Evolutionary conservation across 2,329 filamentous ascomycete genomes (phyloP).

Genomic region (Beauveria sp.): DNA sequence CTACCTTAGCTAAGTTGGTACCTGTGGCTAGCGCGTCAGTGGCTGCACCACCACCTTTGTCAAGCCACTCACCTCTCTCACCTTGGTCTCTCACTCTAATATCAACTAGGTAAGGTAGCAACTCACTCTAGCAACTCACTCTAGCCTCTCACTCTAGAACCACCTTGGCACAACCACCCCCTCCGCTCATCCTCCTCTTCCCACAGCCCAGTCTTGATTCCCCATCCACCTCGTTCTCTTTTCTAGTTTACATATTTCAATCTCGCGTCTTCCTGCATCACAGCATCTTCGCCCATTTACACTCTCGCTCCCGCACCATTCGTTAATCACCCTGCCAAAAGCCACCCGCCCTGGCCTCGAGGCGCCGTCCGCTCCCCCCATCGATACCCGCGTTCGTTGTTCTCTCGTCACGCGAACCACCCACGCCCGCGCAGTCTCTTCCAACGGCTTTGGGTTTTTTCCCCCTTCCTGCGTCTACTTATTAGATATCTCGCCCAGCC

Average conservation of each 20-base stretch:
- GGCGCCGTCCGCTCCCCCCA: not conserved
- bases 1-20: no score
- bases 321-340: not conserved
- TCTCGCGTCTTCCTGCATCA: constrained; percentile 1
- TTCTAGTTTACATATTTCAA: constrained; percentile 7
- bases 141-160: not conserved
- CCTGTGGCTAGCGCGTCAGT: not conserved
- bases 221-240: not conserved
- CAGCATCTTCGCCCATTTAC: not conserved
- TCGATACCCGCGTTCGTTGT: constrained; percentile 6
- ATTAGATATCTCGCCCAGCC: not conserved
- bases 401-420: constrained; percentile 8
- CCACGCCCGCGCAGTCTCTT: not conserved
- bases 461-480: not conserved
- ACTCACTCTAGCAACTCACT: no score
- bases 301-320: not conserved
- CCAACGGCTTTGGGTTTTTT: not conserved
- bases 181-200: not conserved
- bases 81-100: not conserved
- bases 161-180: not conserved
- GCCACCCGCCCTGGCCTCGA: not conserved
- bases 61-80: not conserved
- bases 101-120: not conserved
- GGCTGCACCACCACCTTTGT: not conserved
- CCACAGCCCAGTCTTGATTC: not conserved